Base-by-base conservation (phyloP, 2,329 filamentous ascomycete genomes). In the Epichloe glyceriae region DNA sequence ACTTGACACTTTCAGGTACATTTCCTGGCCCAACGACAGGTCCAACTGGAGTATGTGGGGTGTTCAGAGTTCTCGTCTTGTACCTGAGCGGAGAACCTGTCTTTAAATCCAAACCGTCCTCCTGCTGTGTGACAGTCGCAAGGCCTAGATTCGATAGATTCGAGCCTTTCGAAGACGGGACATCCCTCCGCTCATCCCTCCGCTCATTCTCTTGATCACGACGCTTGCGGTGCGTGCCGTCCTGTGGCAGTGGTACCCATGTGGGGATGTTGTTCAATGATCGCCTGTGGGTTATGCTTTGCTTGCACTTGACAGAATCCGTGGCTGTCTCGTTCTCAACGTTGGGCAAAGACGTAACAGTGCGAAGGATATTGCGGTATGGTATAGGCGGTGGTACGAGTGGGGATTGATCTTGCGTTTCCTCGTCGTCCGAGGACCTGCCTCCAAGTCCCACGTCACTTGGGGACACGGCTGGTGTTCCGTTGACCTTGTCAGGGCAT, bases 61-160 rank as follows among this genome's bases (percentile, higher is more conserved):
- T 14, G 2, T 17, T 37, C 5, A 22, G n/a, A 14, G 51, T 26
- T 26, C 34, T 40, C 19, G 35, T 51, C 39, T 39, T 41, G 41
- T 49, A 49, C 54, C 38, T 56, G 42, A 40, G 54, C 46, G 46
- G 50, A 49, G 51, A 62, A 50, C 42, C 60, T 48, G 54, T 60
- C 52, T 52, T 54, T 26, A 49, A 41, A 8, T 40, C 55, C 15
- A 56, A 51, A 49, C 54, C 61, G 26, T 60, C 56, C 5, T 60
- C 56, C 5, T 52, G 51, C 22, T 56, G 53, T 30, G 59, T 51
- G 2, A 58, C 55, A 10, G 50, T 42, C 5, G 54, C 57, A 22
- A 61, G 53, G 2, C 61, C 60, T 5, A 64, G 62, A 15, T 62
- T 67, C 4, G 64, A 64, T 5, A 64, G 62, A 15, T 62, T 67